phyloP scores from a whole-genome alignment of 176 grass and related monocot species.

The Aechmea fasciata region DNA sequence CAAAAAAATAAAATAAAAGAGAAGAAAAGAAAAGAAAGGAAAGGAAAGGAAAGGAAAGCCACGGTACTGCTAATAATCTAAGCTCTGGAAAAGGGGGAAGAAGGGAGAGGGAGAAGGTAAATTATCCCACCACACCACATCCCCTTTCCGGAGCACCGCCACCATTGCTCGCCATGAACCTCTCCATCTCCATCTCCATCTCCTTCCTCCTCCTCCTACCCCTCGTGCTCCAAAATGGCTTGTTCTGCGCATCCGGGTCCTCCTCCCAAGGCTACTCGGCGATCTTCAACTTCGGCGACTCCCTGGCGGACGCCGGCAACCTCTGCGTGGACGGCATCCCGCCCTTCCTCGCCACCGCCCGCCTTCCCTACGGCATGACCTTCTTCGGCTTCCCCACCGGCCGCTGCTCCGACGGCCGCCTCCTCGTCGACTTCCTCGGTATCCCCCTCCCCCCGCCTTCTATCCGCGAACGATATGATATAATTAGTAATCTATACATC shows the following conservation, averaged over 20 bases:
- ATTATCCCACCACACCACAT: too few relatives aligned
- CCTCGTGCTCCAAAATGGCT: not conserved
- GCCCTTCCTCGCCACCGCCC: constrained; percentile 44
- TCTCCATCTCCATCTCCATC: not conserved
- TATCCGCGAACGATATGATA: not conserved
- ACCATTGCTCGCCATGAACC: too few relatives aligned
- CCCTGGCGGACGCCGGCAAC: constrained; percentile 70
- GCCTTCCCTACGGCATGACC: constrained; percentile 66
- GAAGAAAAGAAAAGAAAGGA: too few relatives aligned
- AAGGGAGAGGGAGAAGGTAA: too few relatives aligned
- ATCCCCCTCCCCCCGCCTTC: not conserved
- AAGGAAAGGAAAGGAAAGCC: too few relatives aligned
- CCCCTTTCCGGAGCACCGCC: too few relatives aligned
- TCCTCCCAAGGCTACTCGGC: constrained; percentile 41
- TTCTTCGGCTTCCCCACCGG: constrained; percentile 59
- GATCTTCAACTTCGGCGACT: constrained; percentile 85
- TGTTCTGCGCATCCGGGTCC: not conserved
- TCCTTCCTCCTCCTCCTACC: not conserved
- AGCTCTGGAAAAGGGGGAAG: too few relatives aligned
- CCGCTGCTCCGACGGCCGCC: constrained; percentile 78
- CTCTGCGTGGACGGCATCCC: constrained; percentile 46
- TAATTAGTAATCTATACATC: too few relatives aligned
- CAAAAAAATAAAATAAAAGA: too few relatives aligned
- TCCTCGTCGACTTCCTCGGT: constrained; percentile 79
- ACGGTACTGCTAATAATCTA: too few relatives aligned